A percentile compares a stretch with the other conserved stretches of the same genome.
phyloP scores from a whole-genome alignment of 2,329 filamentous ascomycete species.

The Hawksworthiomyces lignivorus region DNA sequence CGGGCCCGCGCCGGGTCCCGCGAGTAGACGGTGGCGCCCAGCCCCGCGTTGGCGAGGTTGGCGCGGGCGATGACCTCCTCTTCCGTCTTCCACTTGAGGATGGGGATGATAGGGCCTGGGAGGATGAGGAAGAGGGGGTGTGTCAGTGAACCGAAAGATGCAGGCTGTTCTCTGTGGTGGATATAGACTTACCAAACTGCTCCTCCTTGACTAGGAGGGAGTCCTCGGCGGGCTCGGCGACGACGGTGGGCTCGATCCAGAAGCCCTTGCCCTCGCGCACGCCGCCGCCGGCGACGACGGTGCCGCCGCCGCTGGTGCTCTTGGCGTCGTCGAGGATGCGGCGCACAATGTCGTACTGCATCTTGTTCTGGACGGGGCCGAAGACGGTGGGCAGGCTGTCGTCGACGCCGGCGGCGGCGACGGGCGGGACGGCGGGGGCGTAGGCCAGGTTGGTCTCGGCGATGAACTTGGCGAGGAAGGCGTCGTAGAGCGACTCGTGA shows the following conservation, averaged over 20 bases:
- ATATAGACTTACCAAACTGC: too few species aligned
- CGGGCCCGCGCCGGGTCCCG: constrained; percentile 42
- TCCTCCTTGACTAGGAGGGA: constrained; percentile 51
- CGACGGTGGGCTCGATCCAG: constrained; percentile 52
- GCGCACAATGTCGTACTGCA: constrained; percentile 56
- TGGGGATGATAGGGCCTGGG: constrained; percentile 53
- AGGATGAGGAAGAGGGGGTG: background rate
- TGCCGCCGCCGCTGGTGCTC: constrained; percentile 39
- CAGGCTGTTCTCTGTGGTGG: too few species aligned
- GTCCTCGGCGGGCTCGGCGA: constrained; percentile 48
- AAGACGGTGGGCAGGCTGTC: constrained; percentile 34
- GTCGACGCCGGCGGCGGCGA: constrained; percentile 39
- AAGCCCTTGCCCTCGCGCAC: constrained; percentile 37
- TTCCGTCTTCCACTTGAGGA: constrained; percentile 54
- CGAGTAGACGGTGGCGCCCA: constrained; percentile 52
- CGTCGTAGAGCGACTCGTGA: constrained; percentile 42
- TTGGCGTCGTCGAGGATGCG: constrained; percentile 48
- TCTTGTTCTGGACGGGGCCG: constrained; percentile 55
- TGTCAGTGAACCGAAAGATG: constrained; percentile 21
- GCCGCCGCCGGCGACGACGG: constrained; percentile 42
- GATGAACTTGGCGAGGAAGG: constrained; percentile 35
- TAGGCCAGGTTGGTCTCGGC: constrained; percentile 24
- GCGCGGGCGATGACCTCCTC: constrained; percentile 50
- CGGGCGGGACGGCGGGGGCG: constrained; percentile 31
- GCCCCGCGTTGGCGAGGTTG: constrained; percentile 43